Percentiles rank a stretch among this genome's conserved stretches.
These are phyloP conservation scores for Xylaria sp. DNA, from an alignment of 2,329 filamentous ascomycete genomes.

Conservation along the genomic window DNA sequence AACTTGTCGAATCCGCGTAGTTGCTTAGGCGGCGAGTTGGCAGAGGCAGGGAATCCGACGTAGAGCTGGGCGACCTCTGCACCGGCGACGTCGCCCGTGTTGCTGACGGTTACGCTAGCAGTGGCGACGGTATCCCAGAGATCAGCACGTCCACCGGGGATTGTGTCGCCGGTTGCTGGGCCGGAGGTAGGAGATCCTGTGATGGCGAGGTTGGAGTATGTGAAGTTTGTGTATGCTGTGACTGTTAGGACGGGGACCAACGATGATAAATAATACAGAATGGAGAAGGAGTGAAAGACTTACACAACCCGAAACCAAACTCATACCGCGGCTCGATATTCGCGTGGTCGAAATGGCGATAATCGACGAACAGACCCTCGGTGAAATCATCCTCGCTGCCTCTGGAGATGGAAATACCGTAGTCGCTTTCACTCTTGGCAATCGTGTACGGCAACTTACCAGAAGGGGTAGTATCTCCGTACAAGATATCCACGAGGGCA, in stretches of 20 bases:
- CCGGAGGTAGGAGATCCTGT: conserved; percentile 36
- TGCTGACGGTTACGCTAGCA: conserved; percentile 57
- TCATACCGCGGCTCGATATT: conserved; percentile 55
- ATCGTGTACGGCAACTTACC: conserved; percentile 50
- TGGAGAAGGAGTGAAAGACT: conserved; percentile 22
- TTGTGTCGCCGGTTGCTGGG: conserved; percentile 36
- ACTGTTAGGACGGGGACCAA: not conserved
- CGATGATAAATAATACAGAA: not conserved
- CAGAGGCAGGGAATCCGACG: conserved; percentile 39
- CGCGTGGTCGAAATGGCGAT: conserved; percentile 56
- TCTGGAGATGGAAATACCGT: conserved; percentile 34
- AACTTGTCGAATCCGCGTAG: conserved; percentile 61
- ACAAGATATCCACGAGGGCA: conserved; percentile 67
- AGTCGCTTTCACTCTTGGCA: conserved; percentile 42
- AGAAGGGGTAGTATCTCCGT: conserved; percentile 47
- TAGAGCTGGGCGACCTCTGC: conserved; percentile 64
- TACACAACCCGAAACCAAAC: conserved; percentile 58
- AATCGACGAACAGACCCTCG: conserved; percentile 60
- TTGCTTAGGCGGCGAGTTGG: conserved; percentile 42
- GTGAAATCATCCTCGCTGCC: conserved; percentile 47
- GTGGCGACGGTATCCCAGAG: conserved; percentile 42
- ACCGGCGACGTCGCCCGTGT: conserved; percentile 56
- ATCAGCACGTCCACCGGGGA: conserved; percentile 41
- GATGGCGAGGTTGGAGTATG: conserved; percentile 47
- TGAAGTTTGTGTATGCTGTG: conserved; percentile 63